phyloP scores from a whole-genome alignment of 2,329 filamentous ascomycete species.

The Clonostachys byssicola region DNA sequence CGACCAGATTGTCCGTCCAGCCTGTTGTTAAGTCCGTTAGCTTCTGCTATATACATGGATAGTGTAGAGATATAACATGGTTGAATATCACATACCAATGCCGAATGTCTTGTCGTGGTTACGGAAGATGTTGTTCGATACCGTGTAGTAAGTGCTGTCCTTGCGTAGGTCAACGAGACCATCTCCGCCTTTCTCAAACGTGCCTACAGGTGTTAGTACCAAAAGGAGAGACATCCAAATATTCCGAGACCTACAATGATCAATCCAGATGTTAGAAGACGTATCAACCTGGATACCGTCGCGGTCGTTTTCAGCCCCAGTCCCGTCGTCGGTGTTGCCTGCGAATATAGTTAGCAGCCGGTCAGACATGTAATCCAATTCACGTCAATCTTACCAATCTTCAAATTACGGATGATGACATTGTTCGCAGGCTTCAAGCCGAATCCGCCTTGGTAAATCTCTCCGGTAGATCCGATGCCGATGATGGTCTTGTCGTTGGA shows the following conservation, averaged over 20 bases:
- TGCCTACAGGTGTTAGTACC: neutral
- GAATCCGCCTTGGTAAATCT: slow-evolving; percentile 8
- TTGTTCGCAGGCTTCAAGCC: slow-evolving; percentile 7
- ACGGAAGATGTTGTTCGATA: slow-evolving; percentile 15
- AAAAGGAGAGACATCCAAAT: neutral
- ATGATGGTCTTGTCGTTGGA: slow-evolving; percentile 13
- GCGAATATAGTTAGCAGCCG: neutral
- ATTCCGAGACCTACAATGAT: slow-evolving; percentile 7
- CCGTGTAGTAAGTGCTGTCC: slow-evolving; percentile 14
- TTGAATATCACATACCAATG: slow-evolving; percentile 9
- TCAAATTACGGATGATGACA: slow-evolving; percentile 12
- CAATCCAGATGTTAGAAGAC: slow-evolving; percentile 15
- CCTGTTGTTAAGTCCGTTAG: slow-evolving; percentile 3
- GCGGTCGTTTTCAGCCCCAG: slow-evolving; percentile 9
- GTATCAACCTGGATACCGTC: slow-evolving; percentile 14
- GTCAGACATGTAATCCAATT: slow-evolving; percentile 10
- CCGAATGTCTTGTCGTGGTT: slow-evolving; percentile 17
- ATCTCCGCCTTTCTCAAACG: slow-evolving; percentile 13
- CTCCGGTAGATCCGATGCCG: slow-evolving; percentile 6
- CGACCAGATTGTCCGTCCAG: slow-evolving; percentile 15
- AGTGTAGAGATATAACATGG: too few relatives aligned
- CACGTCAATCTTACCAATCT: slow-evolving; percentile 20
- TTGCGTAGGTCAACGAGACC: slow-evolving; percentile 15
- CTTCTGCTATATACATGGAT: neutral
- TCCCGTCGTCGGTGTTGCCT: neutral